Percentiles rank a stretch among this genome's conserved stretches.
These are phyloP conservation scores for Pleurozium schreberi DNA, from an alignment of 225 moss, liverwort and hornwort genomes.

Conservation along the genomic window DNA sequence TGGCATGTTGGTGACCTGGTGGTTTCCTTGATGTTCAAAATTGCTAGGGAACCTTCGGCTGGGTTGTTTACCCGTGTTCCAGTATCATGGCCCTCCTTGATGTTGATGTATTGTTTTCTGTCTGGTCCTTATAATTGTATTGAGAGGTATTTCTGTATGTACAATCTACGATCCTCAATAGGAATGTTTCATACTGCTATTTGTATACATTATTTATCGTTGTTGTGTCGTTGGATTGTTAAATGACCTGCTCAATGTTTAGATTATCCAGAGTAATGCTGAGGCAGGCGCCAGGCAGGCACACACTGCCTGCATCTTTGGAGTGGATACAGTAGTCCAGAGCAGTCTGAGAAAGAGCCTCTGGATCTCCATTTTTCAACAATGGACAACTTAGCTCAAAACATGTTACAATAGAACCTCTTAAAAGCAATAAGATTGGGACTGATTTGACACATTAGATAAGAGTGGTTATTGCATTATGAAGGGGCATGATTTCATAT, in stretches of 20 bases:
- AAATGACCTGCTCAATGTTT: not conserved
- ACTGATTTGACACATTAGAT: too few relatives aligned
- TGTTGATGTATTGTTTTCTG: not conserved
- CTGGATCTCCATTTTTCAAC: too few relatives aligned
- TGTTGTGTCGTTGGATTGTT: not conserved
- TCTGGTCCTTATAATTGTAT: not conserved
- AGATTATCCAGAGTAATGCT: too few relatives aligned
- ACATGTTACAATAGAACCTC: too few relatives aligned
- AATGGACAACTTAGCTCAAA: too few relatives aligned
- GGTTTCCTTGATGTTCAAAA: conserved; percentile 8
- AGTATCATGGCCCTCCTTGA: not conserved
- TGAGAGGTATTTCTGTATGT: not conserved
- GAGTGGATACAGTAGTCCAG: too few relatives aligned
- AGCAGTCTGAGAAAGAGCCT: not conserved
- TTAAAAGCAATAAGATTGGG: too few relatives aligned
- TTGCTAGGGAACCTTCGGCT: not conserved
- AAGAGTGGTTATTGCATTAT: too few relatives aligned
- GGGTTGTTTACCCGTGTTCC: not conserved
- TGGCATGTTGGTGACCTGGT: not conserved
- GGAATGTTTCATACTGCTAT: not conserved
- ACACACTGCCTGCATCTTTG: too few relatives aligned
- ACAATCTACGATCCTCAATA: not conserved
- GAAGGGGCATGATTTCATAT: too few relatives aligned
- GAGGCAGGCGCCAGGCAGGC: too few relatives aligned
- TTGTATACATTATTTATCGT: not conserved